Percentiles rank a stretch among this genome's conserved stretches.
These are phyloP conservation scores for Fusarium haematococcum DNA, from an alignment of 2,329 filamentous ascomycete genomes.

Conservation along the genomic window DNA sequence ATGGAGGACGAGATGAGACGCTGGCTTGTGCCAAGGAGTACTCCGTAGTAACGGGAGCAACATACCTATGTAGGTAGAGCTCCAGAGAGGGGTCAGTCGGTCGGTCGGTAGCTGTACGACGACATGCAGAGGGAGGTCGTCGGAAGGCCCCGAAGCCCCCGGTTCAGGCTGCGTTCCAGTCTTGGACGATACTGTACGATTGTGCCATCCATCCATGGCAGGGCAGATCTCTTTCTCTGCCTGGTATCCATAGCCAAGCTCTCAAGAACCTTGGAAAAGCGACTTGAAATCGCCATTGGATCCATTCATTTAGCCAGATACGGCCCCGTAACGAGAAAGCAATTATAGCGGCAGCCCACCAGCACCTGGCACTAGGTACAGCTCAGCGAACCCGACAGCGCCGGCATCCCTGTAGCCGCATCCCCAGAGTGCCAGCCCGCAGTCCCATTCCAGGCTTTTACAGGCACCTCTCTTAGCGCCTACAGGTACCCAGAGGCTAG, in stretches of 20 bases:
- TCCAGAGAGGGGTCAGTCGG: neutral
- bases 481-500: constrained; percentile 22
- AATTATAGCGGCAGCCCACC: constrained; percentile 29
- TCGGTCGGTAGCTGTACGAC: constrained; percentile 1
- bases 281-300: neutral
- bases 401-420: constrained; percentile 27
- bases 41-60: constrained; percentile 22
- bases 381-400: constrained; percentile 25
- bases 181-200: neutral
- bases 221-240: constrained; percentile 2
- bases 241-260: constrained; percentile 21
- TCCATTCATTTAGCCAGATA: neutral
- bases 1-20: constrained; percentile 33
- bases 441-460: constrained; percentile 29
- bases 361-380: constrained; percentile 19
- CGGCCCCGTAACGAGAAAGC: neutral
- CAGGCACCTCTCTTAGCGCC: neutral
- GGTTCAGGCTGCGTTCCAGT: constrained; percentile 31
- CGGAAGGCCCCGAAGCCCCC: constrained; percentile 23
- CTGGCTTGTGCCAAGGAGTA: constrained; percentile 29
- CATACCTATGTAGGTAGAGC: neutral
- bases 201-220: constrained; percentile 10
- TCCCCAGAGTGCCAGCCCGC: constrained; percentile 20
- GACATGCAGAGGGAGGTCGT: constrained; percentile 5
- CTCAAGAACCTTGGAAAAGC: neutral